phyloP scores from a whole-genome alignment of 768 basidiomycete genomes.

The Baorangia bicolor region DNA sequence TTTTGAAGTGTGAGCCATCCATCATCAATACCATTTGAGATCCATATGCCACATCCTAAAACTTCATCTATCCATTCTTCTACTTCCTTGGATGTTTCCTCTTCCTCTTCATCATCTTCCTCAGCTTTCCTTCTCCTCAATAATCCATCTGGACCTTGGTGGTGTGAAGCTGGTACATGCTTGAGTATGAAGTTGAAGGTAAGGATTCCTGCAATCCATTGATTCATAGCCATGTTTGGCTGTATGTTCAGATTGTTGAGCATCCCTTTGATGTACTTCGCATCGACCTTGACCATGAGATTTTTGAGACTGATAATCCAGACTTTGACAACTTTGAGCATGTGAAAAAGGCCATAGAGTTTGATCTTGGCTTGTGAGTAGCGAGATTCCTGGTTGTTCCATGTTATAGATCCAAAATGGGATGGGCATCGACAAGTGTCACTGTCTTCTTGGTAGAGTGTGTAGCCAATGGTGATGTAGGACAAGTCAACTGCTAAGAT shows the following conservation, averaged over 20 bases:
- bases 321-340: slow-evolving; percentile 20
- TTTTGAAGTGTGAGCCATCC: not conserved
- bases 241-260: slow-evolving; percentile 32
- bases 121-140: slow-evolving; percentile 21
- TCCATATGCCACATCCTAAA: slow-evolving; percentile 7
- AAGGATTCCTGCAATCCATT: slow-evolving; percentile 29
- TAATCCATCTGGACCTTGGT: slow-evolving; percentile 31
- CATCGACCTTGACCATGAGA: slow-evolving; percentile 39
- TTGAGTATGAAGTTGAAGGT: slow-evolving; percentile 32
- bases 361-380: slow-evolving; percentile 28
- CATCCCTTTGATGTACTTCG: slow-evolving; percentile 42
- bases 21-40: not conserved
- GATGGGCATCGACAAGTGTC: slow-evolving; percentile 23
- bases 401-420: slow-evolving; percentile 38
- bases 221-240: slow-evolving; percentile 33
- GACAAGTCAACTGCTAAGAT: slow-evolving; percentile 29
- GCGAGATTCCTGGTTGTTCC: slow-evolving; percentile 23
- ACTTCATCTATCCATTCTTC: slow-evolving; percentile 24
- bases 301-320: slow-evolving; percentile 33
- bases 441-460: slow-evolving; percentile 26
- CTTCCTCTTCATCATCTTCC: slow-evolving; percentile 5
- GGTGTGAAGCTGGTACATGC: slow-evolving; percentile 29
- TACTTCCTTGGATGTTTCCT: slow-evolving; percentile 15
- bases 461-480: slow-evolving; percentile 36
- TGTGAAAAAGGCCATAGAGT: slow-evolving; percentile 28